Evolutionary conservation across 805 yeast species (phyloP), one percentile per base, ranked within the genome.

Genomic region (Lachancea sp.): DNA sequence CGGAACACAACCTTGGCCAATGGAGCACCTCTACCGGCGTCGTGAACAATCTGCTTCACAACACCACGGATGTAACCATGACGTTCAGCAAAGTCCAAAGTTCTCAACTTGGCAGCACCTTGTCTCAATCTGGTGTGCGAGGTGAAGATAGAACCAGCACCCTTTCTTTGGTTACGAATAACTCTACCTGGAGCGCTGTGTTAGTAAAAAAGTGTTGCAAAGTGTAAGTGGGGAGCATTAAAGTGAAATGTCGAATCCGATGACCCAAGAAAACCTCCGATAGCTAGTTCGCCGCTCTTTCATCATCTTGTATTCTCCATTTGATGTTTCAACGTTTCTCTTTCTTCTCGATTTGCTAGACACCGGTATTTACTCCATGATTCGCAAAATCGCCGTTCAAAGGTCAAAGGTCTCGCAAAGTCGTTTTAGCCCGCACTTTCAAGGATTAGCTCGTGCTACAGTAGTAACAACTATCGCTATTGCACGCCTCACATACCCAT

Each of bases 101-200:
- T 85, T 85, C 99, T 88, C 75, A 91, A 84, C 87, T 91, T 91
- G 73, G 99, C 99, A 73, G 99, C 98, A 75, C 99, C 99, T 80
- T 93, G 87, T 86, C 99, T 89, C 77, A 93, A 87, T 79, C 98
- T 91, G 82, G 98, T 91, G 93, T 91, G 95, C 70, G 99, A 83
- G 73, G 95, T 85, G 89, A 93, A 93, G 83, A 93, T 89, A 70
- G 98, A 91, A 73, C 99, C 98, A 77, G 96, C 96, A 85, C 98
- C 98, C 82, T 93, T 93, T 89, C 99, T 90, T 85, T 93, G 99
- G 85, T 93, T 93, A 81, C 99, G 95, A 82, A 93, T 93, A 79
- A 93, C 99, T 85, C 98, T 88, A 86, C 96, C 96, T 81, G 66
- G 66, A 45, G 45, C 54, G 48, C 15, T 33, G 36, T 48, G 56